Evolutionary conservation across 345 rosid species (phyloP).

Genomic region (Triadica sebifera): DNA sequence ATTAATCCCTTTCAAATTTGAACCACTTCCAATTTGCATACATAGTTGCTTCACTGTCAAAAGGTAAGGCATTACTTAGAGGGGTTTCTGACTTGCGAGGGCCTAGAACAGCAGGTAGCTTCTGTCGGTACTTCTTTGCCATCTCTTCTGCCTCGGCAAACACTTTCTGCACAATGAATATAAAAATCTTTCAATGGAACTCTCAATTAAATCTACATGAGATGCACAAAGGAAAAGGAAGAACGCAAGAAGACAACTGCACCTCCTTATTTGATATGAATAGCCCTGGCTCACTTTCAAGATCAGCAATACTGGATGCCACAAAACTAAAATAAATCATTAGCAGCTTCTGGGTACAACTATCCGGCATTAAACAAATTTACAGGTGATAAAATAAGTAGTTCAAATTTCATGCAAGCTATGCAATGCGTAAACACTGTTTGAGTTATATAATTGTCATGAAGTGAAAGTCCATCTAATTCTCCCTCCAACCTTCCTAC

Average conservation of each 20-base stretch:
- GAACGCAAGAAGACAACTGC: conserved; percentile 6
- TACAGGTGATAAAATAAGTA: too few relatives aligned
- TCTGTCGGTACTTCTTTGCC: conserved; percentile 73
- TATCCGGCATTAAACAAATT: background rate
- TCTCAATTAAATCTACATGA: background rate
- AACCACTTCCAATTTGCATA: conserved; percentile 95
- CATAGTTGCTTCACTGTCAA: conserved; percentile 47
- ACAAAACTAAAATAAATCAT: conserved; percentile 6
- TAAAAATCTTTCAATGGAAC: conserved; percentile 7
- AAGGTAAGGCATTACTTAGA: conserved; percentile 36
- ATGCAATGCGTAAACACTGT: too few relatives aligned
- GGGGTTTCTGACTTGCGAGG: conserved; percentile 28
- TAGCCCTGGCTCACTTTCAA: conserved; percentile 87
- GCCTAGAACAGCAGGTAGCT: conserved; percentile 36
- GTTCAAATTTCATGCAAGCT: too few relatives aligned
- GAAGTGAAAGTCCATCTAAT: too few relatives aligned
- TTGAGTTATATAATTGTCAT: too few relatives aligned
- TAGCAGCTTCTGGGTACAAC: background rate
- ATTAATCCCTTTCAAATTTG: conserved; percentile 52
- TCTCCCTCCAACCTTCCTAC: too few relatives aligned
- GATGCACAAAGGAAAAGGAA: background rate
- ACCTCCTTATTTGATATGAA: conserved; percentile 81
- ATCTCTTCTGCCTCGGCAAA: conserved; percentile 80
- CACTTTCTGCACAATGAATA: conserved; percentile 49
- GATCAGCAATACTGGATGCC: conserved; percentile 66